phyloP scores from a whole-genome alignment of 2,329 filamentous ascomycete species.

The Aspergillus carbonarius region DNA sequence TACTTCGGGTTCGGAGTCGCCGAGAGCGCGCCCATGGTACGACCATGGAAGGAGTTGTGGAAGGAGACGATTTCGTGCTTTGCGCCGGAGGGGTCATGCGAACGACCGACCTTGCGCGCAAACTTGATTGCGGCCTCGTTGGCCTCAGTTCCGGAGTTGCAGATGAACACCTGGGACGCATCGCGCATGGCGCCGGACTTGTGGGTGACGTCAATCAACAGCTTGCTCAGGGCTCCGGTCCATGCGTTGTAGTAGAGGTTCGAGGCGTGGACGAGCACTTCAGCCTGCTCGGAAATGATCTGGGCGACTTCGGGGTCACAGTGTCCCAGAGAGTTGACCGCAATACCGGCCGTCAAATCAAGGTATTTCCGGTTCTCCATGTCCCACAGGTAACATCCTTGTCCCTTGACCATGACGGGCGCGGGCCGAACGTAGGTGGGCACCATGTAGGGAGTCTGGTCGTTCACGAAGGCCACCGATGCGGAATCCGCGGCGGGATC shows the following conservation, averaged over 20 bases:
- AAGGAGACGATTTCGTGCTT: slow-evolving; percentile 91
- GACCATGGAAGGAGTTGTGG: slow-evolving; percentile 88
- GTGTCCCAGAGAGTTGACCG: slow-evolving; percentile 89
- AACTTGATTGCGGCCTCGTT: slow-evolving; percentile 99
- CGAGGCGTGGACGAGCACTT: slow-evolving; percentile 83
- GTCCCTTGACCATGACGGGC: slow-evolving; percentile 83
- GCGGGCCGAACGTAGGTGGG: slow-evolving; percentile 89
- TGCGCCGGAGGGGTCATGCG: slow-evolving; percentile 65
- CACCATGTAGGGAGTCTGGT: slow-evolving; percentile 86
- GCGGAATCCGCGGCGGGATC: slow-evolving; percentile 73
- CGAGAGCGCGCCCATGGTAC: slow-evolving; percentile 92
- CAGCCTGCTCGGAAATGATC: slow-evolving; percentile 74
- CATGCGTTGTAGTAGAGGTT: slow-evolving; percentile 98
- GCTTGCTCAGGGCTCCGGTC: slow-evolving; percentile 84
- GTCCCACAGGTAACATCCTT: slow-evolving; percentile 88
- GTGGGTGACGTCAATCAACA: slow-evolving; percentile 77
- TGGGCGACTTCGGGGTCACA: slow-evolving; percentile 75
- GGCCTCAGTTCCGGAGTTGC: slow-evolving; percentile 94
- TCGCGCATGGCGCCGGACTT: slow-evolving; percentile 79
- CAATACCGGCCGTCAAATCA: slow-evolving; percentile 94
- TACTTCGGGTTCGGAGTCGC: slow-evolving; percentile 98
- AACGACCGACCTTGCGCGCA: slow-evolving; percentile 83
- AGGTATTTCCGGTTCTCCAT: slow-evolving; percentile 85
- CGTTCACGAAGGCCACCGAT: slow-evolving; percentile 71
- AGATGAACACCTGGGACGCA: slow-evolving; percentile 80